phyloP scores from a whole-genome alignment of 495 filamentous ascomycete species.

The Talaromyces ruber region DNA sequence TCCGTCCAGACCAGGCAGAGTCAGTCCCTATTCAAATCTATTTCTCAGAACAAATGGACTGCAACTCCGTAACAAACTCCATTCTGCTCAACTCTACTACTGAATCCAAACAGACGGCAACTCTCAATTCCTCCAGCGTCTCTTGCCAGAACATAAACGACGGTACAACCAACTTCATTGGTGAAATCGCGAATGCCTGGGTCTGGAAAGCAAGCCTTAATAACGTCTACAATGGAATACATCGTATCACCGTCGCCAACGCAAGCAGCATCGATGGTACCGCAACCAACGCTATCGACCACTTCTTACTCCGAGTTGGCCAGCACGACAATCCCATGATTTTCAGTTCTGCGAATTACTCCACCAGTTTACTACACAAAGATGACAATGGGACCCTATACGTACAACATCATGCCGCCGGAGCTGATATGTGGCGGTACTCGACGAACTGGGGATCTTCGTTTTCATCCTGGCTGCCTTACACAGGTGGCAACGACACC shows the following conservation, averaged over 20 bases:
- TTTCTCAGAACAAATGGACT: conserved; percentile 58
- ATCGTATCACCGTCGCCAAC: conserved; percentile 53
- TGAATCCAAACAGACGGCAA: conserved; percentile 29
- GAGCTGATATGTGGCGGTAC: conserved; percentile 58
- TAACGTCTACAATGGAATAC: conserved; percentile 57
- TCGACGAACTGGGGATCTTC: conserved; percentile 52
- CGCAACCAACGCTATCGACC: conserved; percentile 37
- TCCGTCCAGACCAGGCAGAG: conserved; percentile 33
- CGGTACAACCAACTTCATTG: conserved; percentile 24
- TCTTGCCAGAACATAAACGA: conserved; percentile 27
- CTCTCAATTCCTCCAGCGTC: conserved; percentile 31
- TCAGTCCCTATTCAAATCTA: conserved; percentile 42
- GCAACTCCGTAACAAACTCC: conserved; percentile 39
- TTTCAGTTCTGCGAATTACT: conserved; percentile 52
- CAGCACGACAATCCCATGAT: conserved; percentile 52
- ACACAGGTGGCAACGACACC: conserved; percentile 39
- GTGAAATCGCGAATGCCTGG: conserved; percentile 48
- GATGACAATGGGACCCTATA: conserved; percentile 30
- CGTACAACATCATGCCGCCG: conserved; percentile 51
- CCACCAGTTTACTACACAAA: conserved; percentile 34
- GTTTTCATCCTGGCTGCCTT: conserved; percentile 52
- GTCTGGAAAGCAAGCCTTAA: conserved; percentile 43
- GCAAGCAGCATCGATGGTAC: conserved; percentile 27
- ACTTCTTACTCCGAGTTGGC: conserved; percentile 49
- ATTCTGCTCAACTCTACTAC: conserved; percentile 48